Percentiles rank a stretch among this genome's conserved stretches.
These are phyloP conservation scores for Plantago coronopus DNA, from an alignment of 305 asterid genomes.

Conservation along the genomic window DNA sequence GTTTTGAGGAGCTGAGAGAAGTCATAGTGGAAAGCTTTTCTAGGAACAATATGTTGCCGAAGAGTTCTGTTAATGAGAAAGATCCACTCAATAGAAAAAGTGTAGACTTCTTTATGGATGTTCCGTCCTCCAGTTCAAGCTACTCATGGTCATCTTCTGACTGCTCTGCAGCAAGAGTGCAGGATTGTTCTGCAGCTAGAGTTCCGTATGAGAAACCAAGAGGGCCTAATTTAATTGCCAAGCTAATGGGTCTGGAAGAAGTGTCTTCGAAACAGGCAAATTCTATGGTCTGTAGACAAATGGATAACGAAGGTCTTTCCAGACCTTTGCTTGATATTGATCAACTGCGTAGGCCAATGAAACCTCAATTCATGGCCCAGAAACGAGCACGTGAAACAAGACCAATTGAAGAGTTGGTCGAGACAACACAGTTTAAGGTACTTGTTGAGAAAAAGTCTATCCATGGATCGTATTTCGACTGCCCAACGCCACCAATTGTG, in stretches of 20 bases:
- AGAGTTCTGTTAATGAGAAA: constrained; percentile 22
- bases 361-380: constrained; percentile 33
- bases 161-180: constrained; percentile 29
- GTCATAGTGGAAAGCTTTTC: constrained; percentile 61
- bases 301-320: constrained; percentile 26
- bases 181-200: constrained; percentile 29
- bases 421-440: constrained; percentile 56
- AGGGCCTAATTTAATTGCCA: constrained; percentile 56
- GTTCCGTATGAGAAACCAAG: constrained; percentile 34
- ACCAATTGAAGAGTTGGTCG: constrained; percentile 49
- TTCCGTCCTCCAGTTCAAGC: constrained; percentile 48
- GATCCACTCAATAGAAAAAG: constrained; percentile 21
- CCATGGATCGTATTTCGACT: constrained; percentile 21
- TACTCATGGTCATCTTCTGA: constrained; percentile 37
- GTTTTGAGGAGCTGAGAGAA: constrained; percentile 74
- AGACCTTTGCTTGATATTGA: constrained; percentile 43
- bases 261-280: constrained; percentile 26
- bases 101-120: constrained; percentile 33
- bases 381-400: constrained; percentile 33
- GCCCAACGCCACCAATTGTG: constrained; percentile 50
- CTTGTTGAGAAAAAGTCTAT: constrained; percentile 34
- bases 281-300: constrained; percentile 10
- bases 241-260: constrained; percentile 76
- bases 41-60: constrained; percentile 53
- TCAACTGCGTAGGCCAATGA: constrained; percentile 47